These are phyloP conservation scores for Ganoderma boninense DNA, from an alignment of 1,284 basidiomycete species.

Conservation along the genomic window DNA sequence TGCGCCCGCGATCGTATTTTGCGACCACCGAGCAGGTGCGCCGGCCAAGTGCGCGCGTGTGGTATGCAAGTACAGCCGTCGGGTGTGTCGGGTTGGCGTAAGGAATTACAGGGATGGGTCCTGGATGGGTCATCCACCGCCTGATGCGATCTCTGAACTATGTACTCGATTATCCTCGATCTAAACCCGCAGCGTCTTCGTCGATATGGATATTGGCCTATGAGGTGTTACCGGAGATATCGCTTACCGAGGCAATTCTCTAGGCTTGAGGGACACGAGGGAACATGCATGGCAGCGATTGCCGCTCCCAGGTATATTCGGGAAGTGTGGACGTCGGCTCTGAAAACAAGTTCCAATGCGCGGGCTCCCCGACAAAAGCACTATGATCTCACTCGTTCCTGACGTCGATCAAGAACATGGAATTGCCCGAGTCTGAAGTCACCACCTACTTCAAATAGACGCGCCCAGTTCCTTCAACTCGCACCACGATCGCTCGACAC, in stretches of 20 bases:
- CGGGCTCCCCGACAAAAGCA: too few species aligned
- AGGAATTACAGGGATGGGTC: background rate
- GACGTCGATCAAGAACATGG: too few species aligned
- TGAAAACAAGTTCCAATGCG: too few species aligned
- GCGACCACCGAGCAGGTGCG: background rate
- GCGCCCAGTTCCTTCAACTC: constrained; percentile 5
- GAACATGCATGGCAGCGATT: too few species aligned
- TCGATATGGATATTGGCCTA: background rate
- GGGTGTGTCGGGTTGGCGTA: background rate
- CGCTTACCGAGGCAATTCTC: too few species aligned
- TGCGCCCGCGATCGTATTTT: background rate
- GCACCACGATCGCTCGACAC: constrained; percentile 15
- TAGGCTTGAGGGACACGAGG: too few species aligned
- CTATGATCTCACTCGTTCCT: too few species aligned
- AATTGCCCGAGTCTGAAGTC: too few species aligned
- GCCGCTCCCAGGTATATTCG: too few species aligned
- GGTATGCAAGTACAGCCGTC: background rate
- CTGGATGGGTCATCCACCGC: background rate
- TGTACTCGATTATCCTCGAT: background rate
- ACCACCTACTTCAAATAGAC: background rate
- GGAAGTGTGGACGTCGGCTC: too few species aligned
- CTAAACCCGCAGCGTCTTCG: background rate
- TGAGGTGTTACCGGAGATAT: background rate
- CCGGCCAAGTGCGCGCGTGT: background rate
- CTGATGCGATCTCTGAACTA: background rate